Percentiles rank a stretch among this genome's conserved stretches.
Evolutionary conservation across 345 rosid genomes (phyloP).

Genomic region (Gossypium raimondii): DNA sequence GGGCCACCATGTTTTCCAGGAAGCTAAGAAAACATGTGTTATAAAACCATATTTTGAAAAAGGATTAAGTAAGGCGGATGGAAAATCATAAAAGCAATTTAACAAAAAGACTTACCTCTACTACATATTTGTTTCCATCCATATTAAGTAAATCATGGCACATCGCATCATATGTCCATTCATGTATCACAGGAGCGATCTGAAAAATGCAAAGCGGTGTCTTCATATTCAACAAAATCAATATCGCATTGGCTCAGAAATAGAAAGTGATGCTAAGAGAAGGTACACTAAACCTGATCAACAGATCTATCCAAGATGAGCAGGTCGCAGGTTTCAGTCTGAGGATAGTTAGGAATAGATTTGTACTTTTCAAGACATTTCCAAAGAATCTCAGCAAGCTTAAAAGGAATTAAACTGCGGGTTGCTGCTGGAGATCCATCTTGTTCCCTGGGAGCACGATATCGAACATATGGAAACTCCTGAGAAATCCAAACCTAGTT

Average conservation of each 20-base stretch:
- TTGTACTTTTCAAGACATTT: constrained; percentile 50
- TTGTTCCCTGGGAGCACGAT: constrained; percentile 45
- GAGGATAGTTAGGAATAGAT: constrained; percentile 85
- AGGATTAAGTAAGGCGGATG: background rate
- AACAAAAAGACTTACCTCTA: constrained; percentile 48
- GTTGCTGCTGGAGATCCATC: constrained; percentile 37
- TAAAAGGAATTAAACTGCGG: constrained; percentile 60
- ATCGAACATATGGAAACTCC: constrained; percentile 85
- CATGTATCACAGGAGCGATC: constrained; percentile 96
- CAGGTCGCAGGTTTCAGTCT: constrained; percentile 77
- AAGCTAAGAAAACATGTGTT: constrained; percentile 39
- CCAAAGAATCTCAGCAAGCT: constrained; percentile 73
- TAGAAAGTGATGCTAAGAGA: constrained; percentile 16
- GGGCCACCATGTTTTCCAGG: constrained; percentile 70
- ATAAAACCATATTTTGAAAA: background rate
- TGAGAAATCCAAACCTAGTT: constrained; percentile 19
- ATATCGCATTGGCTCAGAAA: background rate
- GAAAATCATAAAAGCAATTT: constrained; percentile 4
- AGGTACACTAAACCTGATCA: constrained; percentile 59
- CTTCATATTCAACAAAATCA: constrained; percentile 12
- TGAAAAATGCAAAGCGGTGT: constrained; percentile 28
- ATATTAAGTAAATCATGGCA: constrained; percentile 90
- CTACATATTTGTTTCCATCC: constrained; percentile 76
- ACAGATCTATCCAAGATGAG: constrained; percentile 87
- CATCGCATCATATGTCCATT: constrained; percentile 99